A percentile compares a stretch with the other conserved stretches of the same genome.
phyloP scores from a whole-genome alignment of 139 green algal species.

The Coelastrella sp. region DNA sequence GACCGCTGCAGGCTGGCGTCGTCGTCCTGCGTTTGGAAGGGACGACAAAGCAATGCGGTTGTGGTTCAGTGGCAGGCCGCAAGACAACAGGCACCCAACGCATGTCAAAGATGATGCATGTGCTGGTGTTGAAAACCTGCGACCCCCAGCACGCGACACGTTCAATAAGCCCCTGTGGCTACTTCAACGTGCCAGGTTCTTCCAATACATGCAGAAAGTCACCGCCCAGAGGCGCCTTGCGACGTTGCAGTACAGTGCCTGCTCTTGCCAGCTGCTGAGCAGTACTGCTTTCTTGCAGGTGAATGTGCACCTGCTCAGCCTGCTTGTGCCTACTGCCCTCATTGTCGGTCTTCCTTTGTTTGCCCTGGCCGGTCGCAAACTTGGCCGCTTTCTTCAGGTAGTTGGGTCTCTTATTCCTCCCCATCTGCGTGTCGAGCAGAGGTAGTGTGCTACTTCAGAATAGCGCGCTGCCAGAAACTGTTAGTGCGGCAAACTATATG shows the following conservation, averaged over 20 bases:
- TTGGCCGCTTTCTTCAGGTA: slow-evolving; percentile 14
- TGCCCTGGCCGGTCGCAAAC: not conserved
- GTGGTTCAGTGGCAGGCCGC: not conserved
- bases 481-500: too few species aligned
- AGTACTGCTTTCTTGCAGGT: not conserved
- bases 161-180: too few species aligned
- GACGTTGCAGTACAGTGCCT: not conserved
- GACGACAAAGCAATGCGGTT: not conserved
- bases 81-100: not conserved
- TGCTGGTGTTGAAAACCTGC: too few species aligned
- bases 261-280: not conserved
- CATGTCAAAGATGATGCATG: too few species aligned
- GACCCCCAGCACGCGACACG: too few species aligned
- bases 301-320: not conserved
- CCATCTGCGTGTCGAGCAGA: not conserved
- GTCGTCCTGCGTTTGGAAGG: not conserved
- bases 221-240: too few species aligned
- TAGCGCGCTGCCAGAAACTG: too few species aligned
- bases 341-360: not conserved
- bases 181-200: too few species aligned
- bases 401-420: not conserved
- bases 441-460: not conserved
- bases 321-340: not conserved
- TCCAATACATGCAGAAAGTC: too few species aligned
- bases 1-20: not conserved